Evolutionary conservation across 2,329 filamentous ascomycete genomes (phyloP), one percentile per base, ranked within the genome.

Genomic region (Lachnellula willkommii): DNA sequence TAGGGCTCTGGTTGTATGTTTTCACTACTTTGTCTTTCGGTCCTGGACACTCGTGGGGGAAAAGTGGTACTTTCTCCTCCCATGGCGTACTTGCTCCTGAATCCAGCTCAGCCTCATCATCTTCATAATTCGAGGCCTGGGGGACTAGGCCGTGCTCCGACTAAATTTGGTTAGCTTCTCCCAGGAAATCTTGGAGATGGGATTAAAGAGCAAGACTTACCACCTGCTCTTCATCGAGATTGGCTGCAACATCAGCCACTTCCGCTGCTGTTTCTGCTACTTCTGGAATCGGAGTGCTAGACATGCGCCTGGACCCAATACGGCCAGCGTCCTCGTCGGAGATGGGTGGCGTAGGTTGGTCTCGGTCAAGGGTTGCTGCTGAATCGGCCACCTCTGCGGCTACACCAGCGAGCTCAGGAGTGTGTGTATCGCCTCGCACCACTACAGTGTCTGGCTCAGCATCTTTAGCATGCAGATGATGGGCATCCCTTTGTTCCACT

Each of bases 251-350:
- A 54, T 76, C 71, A 26, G 74, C 73, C 28, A 75, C 73, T 60
- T 79, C 77, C 2, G 73, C 74, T 5, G 75, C 75, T 6, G 72
- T 75, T 5, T 66, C 65, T 11, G 75, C 71, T 45, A 74, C 73
- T 55, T 78, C 67, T 26, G 70, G 66, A 47, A 75, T 73, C 4
- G 74, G 73, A 3, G 74, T 74, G 4, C 59, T 62, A 4, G 72
- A 73, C 50, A 74, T 59, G 32, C 70, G 67, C 52, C 71, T 65
- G 22, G 65, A 57, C n/a, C 70, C 69, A 47, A 64, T 66, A 42
- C 66, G 64, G 17, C 67, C 69, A 46, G 66, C 69, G 51, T 69
- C 67, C 4, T 65, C 63, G 52, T 73, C 67, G 5, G 68, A 61
- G n/a, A 70, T 56, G 22, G 68, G 63, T 5, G 68, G 65, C n/a